Evolutionary conservation across 805 yeast species (phyloP), one percentile per base, ranked within the genome.

Genomic region (Debaryomyces hansenii): DNA sequence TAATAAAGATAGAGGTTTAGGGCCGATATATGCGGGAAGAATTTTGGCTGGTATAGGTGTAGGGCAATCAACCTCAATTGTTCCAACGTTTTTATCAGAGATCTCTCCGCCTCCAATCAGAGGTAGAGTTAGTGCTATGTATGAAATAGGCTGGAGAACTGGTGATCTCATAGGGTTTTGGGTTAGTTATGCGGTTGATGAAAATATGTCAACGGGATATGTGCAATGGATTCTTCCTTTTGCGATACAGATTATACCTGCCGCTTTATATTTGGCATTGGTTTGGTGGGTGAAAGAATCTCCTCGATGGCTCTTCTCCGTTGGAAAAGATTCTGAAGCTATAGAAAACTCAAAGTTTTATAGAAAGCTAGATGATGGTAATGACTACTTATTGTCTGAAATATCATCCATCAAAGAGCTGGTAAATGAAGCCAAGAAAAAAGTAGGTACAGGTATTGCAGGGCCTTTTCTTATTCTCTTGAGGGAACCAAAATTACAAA

Each of bases 1-100:
- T 2, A 56, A 56, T 20, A 48, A 58, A 4, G 33, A 51, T 1
- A 62, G 66, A 27, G 75, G 74, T 3, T 63, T 77, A 36, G 76
- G 73, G 4, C 69, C 73, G 12, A 70, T 78, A 44, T 76, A 78
- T 49, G 75, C 79, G 1, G 1, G 84, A 10, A 66, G 85, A 51
- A 73, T 74, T 35, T 54, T 79, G 41, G 66, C 79, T 20, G 84
- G 84, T 6, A 36, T 80, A 7, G 82, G 82, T 24, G 76, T 77
- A 42, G 84, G 84, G 2, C 72, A 74, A 10, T 67, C 78, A 35
- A 69, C 82, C 1, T 70, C 72, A 57, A 59, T 78, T 46, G 78
- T 78, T 0, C 81, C 82, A 4, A 68, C 75, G 35, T 77, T 73
- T 47, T 63, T 76, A 8, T 64, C 75, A 4, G 80, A 77, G 46